Base-by-base conservation (phyloP, 2,329 filamentous ascomycete genomes). In the Ascochyta rabiei region DNA sequence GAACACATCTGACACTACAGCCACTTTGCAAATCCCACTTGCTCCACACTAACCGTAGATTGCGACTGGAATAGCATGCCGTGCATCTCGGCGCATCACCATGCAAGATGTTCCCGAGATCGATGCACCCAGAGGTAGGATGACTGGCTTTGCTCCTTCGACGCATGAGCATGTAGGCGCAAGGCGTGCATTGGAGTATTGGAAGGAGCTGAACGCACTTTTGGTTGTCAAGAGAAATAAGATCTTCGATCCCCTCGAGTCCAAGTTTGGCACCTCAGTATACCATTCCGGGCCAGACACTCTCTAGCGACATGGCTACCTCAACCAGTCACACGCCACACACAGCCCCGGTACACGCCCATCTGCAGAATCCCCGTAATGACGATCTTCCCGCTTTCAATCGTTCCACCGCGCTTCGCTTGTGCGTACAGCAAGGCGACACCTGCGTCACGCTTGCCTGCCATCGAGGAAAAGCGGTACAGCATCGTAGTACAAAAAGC, bases 81-180 rank as follows among this genome's bases (percentile, higher is more conserved):
- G n/a, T 8, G 38, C 53, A 24, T 35, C 47, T 33, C 48, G 39
- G 40, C 43, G 38, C 43, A 38, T 33, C 26, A 28, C 13, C 8
- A 51, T 51, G 53, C 46, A 56, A 45, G 53, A 56, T 56, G 42
- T 37, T 56, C 38, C 53, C 52, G 52, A 55, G 52, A 55, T 50
- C 52, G 46, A 53, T 53, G 44, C 44, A 44, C 31, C 24, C 2
- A 31, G 34, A 42, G 31, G 18, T 46, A 31, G 26, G 37, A 46
- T 38, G 52, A 50, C 52, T 55, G 52, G 46, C 35, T 21, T 55
- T 46, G 21, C 46, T 46, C 37, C 19, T 21, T 45, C 24, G 35
- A 33, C 46, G 41, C 46, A 19, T 26, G 37, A 42, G 46, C 28
- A 16, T 6, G 35, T 30, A 24, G 26, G 46, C 31, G 24, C 31